Percentiles rank a stretch among this genome's conserved stretches.
Evolutionary conservation across 495 filamentous ascomycete species (phyloP).

Genomic region (Penicillium cosmopolitanum): DNA sequence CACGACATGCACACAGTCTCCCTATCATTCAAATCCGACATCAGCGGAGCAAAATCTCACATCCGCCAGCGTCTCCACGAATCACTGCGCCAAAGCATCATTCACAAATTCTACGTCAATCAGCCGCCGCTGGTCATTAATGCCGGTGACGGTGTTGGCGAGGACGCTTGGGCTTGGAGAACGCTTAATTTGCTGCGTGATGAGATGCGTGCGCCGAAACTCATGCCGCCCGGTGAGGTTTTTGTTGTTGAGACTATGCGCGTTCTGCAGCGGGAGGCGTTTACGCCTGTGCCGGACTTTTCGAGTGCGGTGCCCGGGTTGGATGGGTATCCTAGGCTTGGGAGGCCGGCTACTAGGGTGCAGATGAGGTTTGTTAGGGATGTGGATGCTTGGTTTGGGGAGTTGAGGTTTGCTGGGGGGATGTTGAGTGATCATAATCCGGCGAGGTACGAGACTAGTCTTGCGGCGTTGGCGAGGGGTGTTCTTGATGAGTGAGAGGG

Average conservation of each 20-base stretch:
- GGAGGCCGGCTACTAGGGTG: slow-evolving; percentile 64
- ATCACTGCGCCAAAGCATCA: slow-evolving; percentile 52
- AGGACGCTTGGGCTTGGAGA: slow-evolving; percentile 73
- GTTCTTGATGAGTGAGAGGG: slow-evolving; percentile 49
- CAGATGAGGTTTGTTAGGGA: slow-evolving; percentile 68
- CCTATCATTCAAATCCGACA: slow-evolving; percentile 72
- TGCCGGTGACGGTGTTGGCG: slow-evolving; percentile 54
- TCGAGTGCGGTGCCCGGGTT: slow-evolving; percentile 32
- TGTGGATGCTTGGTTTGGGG: slow-evolving; percentile 68
- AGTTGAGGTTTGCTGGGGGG: slow-evolving; percentile 69
- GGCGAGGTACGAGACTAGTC: slow-evolving; percentile 68
- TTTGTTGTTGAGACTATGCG: slow-evolving; percentile 69
- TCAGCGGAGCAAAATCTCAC: slow-evolving; percentile 64
- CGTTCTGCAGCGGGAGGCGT: slow-evolving; percentile 62
- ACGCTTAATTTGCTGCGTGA: slow-evolving; percentile 68
- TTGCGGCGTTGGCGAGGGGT: slow-evolving; percentile 57
- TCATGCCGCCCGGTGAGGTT: slow-evolving; percentile 77
- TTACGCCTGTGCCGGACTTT: slow-evolving; percentile 39
- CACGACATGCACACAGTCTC: slow-evolving; percentile 76
- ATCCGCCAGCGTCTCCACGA: slow-evolving; percentile 69
- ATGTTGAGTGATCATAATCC: slow-evolving; percentile 81
- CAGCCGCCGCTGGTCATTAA: slow-evolving; percentile 47
- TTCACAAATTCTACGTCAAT: slow-evolving; percentile 53
- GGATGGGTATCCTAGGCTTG: slow-evolving; percentile 46
- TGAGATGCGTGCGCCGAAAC: slow-evolving; percentile 69